These are phyloP conservation scores for Crassisporium funariophilum DNA, from an alignment of 768 basidiomycete genomes.

Conservation along the genomic window DNA sequence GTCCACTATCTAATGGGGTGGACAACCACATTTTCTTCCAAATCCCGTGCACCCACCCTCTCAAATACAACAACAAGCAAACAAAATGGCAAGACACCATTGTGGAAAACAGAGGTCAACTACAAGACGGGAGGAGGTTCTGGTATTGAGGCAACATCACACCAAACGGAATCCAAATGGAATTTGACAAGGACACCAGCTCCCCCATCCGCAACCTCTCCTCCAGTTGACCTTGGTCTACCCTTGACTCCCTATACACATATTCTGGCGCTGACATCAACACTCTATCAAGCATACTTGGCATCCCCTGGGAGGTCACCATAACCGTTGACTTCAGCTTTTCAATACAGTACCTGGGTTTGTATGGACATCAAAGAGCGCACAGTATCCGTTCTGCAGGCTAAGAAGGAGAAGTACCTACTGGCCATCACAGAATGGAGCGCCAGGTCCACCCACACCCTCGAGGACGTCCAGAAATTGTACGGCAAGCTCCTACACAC, in stretches of 20 bases:
- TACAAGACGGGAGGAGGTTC: conserved; percentile 14
- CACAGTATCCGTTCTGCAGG: conserved; percentile 23
- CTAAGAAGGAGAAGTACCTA: conserved; percentile 24
- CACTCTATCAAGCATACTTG: conserved; percentile 26
- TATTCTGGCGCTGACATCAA: conserved; percentile 36
- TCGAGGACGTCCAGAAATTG: neutral
- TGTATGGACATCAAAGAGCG: conserved; percentile 30
- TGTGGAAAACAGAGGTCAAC: conserved; percentile 1
- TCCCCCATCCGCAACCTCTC: conserved; percentile 25
- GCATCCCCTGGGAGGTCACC: conserved; percentile 30
- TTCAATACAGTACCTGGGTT: conserved; percentile 26
- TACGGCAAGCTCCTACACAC: neutral
- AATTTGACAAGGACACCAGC: conserved; percentile 35
- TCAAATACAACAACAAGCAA: conserved; percentile 27
- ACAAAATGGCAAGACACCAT: conserved; percentile 13
- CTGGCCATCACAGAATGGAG: neutral
- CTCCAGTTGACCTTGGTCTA: conserved; percentile 11
- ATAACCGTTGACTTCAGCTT: conserved; percentile 28
- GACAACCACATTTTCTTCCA: conserved; percentile 34
- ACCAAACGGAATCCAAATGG: conserved; percentile 18
- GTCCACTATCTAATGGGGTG: conserved; percentile 32
- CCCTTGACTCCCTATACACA: conserved; percentile 14
- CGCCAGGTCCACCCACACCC: neutral
- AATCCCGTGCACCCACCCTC: conserved; percentile 21
- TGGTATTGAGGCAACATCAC: conserved; percentile 28